Conservation (phyloP, 2,329 filamentous ascomycete genomes). For the Ciborinia camelliae region DNA sequence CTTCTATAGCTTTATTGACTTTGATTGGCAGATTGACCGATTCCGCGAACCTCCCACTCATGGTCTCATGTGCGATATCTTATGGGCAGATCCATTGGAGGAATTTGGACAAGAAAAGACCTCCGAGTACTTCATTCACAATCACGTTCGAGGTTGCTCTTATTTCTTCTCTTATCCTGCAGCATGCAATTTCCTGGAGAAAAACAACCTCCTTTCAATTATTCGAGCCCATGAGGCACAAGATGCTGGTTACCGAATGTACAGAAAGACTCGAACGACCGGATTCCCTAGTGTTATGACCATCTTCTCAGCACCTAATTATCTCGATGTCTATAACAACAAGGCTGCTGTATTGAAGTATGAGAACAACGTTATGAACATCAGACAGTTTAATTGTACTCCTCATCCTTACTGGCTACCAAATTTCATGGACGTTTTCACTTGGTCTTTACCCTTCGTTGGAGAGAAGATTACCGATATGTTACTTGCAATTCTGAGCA, state of each 20-base stretch:
- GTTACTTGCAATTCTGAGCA: conserved; percentile 97
- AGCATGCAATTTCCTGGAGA: conserved; percentile 94
- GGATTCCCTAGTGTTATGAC: conserved; percentile 99
- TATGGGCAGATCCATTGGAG: conserved; percentile 97
- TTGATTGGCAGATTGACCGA: conserved; percentile 71
- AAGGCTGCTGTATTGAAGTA: conserved; percentile 99
- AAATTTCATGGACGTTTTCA: conserved; percentile 99
- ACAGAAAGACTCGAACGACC: conserved; percentile 95
- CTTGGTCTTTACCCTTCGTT: conserved; percentile 98
- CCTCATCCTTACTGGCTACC: conserved; percentile 99
- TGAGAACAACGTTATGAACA: conserved; percentile 99
- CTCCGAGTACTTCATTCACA: conserved; percentile 95
- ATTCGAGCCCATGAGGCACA: conserved; percentile 98
- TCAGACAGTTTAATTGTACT: conserved; percentile 98
- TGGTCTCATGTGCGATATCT: conserved; percentile 97
- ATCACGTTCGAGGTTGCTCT: conserved; percentile 96
- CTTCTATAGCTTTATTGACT: background rate
- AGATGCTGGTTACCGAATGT: conserved; percentile 98
- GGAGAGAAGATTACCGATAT: conserved; percentile 99
- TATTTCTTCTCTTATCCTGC: conserved; percentile 99
- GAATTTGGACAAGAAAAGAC: conserved; percentile 99
- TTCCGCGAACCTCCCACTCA: conserved; percentile 97
- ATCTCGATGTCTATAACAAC: conserved; percentile 99
- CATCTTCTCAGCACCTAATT: conserved; percentile 98
- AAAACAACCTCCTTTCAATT: conserved; percentile 96